Conservation (phyloP, 768 basidiomycete species). For the Pulveroboletus sp. region DNA sequence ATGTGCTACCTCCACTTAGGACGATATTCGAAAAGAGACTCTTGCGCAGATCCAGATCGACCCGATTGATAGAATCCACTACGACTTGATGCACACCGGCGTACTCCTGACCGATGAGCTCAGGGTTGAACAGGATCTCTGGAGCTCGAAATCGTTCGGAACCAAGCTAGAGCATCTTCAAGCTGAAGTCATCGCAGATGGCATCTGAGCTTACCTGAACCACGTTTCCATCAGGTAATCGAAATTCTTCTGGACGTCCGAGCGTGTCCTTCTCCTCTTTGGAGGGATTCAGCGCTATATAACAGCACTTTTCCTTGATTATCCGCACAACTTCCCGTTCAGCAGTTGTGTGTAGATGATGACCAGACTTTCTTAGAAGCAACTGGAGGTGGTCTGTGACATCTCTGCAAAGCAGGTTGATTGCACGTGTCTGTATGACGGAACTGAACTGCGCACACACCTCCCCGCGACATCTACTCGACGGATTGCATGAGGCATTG, state of each 20-base stretch:
- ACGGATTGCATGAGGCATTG: slow-evolving; percentile 97
- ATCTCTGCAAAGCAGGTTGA: slow-evolving; percentile 53
- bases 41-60: slow-evolving; percentile 95
- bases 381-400: slow-evolving; percentile 96
- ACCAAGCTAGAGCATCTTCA: slow-evolving; percentile 62
- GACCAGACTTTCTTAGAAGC: slow-evolving; percentile 89
- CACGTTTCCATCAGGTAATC: slow-evolving; percentile 91
- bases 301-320: slow-evolving; percentile 98
- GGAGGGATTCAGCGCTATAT: slow-evolving; percentile 85
- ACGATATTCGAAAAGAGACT: slow-evolving; percentile 96
- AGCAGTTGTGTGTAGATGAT: slow-evolving; percentile 94
- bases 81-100: slow-evolving; percentile 97
- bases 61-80: slow-evolving; percentile 95
- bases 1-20: slow-evolving; percentile 92
- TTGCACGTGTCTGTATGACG: not conserved
- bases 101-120: slow-evolving; percentile 93
- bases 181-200: slow-evolving; percentile 11
- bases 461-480: slow-evolving; percentile 96
- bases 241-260: slow-evolving; percentile 82
- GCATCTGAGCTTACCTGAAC: slow-evolving; percentile 63
- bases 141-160: slow-evolving; percentile 95
- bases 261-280: slow-evolving; percentile 93
- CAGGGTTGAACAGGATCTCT: slow-evolving; percentile 97
- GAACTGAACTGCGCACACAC: slow-evolving; percentile 39
- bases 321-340: slow-evolving; percentile 96